These are phyloP conservation scores for Dryas octopetala DNA, from an alignment of 306 rosid genomes.

Conservation along the genomic window DNA sequence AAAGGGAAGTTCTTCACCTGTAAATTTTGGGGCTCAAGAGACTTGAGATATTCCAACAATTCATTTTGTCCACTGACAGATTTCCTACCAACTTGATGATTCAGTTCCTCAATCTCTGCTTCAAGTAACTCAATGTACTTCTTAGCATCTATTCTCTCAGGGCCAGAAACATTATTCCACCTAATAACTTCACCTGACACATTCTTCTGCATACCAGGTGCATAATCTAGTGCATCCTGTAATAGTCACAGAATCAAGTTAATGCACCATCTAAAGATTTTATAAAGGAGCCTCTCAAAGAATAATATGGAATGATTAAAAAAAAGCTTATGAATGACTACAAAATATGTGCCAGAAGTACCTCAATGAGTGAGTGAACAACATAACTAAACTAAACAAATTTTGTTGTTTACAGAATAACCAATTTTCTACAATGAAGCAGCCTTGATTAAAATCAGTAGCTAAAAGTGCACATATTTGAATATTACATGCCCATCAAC, in stretches of 20 bases:
- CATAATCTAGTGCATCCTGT: constrained; percentile 86
- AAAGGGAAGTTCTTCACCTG: constrained; percentile 49
- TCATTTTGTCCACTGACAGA: constrained; percentile 75
- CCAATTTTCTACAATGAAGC: not conserved
- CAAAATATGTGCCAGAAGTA: not conserved
- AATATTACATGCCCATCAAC: not conserved
- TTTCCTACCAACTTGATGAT: constrained; percentile 85
- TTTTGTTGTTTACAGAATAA: not conserved
- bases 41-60: constrained; percentile 81
- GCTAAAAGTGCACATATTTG: not conserved
- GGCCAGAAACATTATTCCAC: constrained; percentile 89
- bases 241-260: constrained; percentile 26
- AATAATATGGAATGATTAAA: not conserved
- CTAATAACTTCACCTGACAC: constrained; percentile 93
- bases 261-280: constrained; percentile 21
- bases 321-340: not conserved
- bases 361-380: not conserved
- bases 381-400: not conserved
- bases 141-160: constrained; percentile 85
- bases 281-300: not conserved
- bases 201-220: constrained; percentile 92
- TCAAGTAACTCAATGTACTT: constrained; percentile 94
- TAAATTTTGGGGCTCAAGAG: constrained; percentile 94
- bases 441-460: not conserved
- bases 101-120: constrained; percentile 91